Conservation (phyloP, 768 basidiomycete genomes). For the Rickenella mellea region DNA sequence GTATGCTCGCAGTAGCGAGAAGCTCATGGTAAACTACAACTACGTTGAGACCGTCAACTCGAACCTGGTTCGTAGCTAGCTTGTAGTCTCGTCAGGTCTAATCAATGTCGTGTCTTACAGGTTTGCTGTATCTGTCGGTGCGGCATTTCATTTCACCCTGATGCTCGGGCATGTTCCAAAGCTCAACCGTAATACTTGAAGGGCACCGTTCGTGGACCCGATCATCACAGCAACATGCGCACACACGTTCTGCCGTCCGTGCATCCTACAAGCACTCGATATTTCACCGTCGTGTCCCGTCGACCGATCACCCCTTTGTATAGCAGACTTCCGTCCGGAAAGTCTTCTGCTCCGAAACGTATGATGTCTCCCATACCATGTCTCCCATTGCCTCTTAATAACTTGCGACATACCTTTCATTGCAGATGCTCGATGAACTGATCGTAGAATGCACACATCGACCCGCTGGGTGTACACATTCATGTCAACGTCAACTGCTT, state of each 20-base stretch:
- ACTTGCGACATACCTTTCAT: constrained; percentile 5
- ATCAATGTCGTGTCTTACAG: constrained; percentile 23
- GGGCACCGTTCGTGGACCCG: constrained; percentile 69
- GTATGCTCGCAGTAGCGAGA: not conserved
- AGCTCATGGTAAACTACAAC: constrained; percentile 30
- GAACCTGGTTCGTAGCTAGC: constrained; percentile 46
- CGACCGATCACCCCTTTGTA: constrained; percentile 58
- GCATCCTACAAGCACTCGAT: constrained; percentile 60
- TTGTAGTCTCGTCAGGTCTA: not conserved
- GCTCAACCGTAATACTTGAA: constrained; percentile 16
- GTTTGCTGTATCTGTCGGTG: constrained; percentile 75
- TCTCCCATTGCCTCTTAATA: not conserved
- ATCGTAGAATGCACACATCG: constrained; percentile 61
- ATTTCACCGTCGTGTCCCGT: constrained; percentile 74
- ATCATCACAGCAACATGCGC: constrained; percentile 64
- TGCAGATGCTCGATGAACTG: constrained; percentile 76
- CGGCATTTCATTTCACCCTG: constrained; percentile 6
- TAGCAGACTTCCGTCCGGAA: constrained; percentile 55
- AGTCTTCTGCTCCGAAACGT: constrained; percentile 71
- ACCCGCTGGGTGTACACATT: constrained; percentile 48
- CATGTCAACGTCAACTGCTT: constrained; percentile 61
- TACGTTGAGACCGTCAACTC: constrained; percentile 56
- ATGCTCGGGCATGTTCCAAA: not conserved
- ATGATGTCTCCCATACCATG: constrained; percentile 18
- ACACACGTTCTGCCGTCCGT: constrained; percentile 83